Percentiles rank a stretch among this genome's conserved stretches.
These are phyloP conservation scores for Mycena maculata DNA, from an alignment of 768 basidiomycete genomes.

Conservation along the genomic window DNA sequence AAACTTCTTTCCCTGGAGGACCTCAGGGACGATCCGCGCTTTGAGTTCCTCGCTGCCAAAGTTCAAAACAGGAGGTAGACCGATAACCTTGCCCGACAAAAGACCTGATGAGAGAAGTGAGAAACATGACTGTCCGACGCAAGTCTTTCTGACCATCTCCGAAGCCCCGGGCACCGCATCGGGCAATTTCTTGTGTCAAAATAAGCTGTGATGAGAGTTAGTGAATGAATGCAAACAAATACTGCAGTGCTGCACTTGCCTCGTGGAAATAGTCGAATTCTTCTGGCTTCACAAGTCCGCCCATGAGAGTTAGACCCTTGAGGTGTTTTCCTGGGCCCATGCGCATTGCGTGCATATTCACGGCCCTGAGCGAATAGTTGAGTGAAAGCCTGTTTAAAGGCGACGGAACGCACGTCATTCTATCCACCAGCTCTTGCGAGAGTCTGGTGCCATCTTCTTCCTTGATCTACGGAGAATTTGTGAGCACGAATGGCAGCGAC, in stretches of 20 bases:
- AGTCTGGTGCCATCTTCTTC: constrained; percentile 92
- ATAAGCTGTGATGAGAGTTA: constrained; percentile 63
- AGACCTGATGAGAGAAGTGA: constrained; percentile 57
- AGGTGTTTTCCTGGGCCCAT: constrained; percentile 95
- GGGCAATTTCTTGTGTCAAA: constrained; percentile 84
- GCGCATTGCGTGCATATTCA: constrained; percentile 90
- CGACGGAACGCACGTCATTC: constrained; percentile 85
- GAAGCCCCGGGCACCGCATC: constrained; percentile 81
- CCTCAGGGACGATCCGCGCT: constrained; percentile 70
- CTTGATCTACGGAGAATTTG: constrained; percentile 62
- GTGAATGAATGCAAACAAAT: not conserved
- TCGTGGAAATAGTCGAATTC: constrained; percentile 94
- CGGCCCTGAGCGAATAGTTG: constrained; percentile 51
- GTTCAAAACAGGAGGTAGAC: constrained; percentile 90
- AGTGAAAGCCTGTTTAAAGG: constrained; percentile 52
- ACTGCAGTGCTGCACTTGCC: constrained; percentile 44
- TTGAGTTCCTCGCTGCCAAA: constrained; percentile 78
- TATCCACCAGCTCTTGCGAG: constrained; percentile 80
- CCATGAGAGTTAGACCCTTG: constrained; percentile 83
- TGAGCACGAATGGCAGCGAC: constrained; percentile 18
- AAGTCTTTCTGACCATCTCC: constrained; percentile 69
- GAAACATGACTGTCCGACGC: not conserved
- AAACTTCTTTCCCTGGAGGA: constrained; percentile 82
- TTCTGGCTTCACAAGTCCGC: constrained; percentile 85
- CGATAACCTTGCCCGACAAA: constrained; percentile 84